These are phyloP conservation scores for Gomphus sp. DNA, from an alignment of 1,284 basidiomycete genomes.

Conservation along the genomic window DNA sequence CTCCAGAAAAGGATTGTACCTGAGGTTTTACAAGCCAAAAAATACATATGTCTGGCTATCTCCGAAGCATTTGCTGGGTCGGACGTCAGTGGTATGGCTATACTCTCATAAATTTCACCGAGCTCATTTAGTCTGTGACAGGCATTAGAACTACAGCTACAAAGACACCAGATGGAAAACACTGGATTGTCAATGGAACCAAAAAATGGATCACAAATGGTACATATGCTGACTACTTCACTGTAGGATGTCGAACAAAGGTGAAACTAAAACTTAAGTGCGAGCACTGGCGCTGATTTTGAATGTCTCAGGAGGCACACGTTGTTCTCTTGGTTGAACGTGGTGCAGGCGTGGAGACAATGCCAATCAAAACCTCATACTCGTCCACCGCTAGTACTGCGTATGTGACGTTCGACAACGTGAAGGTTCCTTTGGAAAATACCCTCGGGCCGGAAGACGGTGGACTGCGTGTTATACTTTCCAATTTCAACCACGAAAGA, in stretches of 20 bases:
- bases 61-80: conserved; percentile 85
- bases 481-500: conserved; percentile 71
- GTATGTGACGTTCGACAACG: conserved; percentile 83
- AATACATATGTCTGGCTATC: conserved; percentile 64
- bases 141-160: conserved; percentile 71
- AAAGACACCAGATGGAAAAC: conserved; percentile 63
- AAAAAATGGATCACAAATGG: conserved; percentile 95
- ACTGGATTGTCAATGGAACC: conserved; percentile 83
- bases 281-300: not conserved
- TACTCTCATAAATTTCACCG: not conserved
- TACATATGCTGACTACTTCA: conserved; percentile 68
- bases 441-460: conserved; percentile 78
- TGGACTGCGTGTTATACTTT: conserved; percentile 74
- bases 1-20: conserved; percentile 73
- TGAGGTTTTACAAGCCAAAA: conserved; percentile 69
- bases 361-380: conserved; percentile 79
- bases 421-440: conserved; percentile 79
- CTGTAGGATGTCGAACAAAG: conserved; percentile 62
- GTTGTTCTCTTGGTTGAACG: conserved; percentile 79
- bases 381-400: conserved; percentile 68
- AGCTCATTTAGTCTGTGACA: conserved; percentile 14
- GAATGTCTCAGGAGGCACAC: conserved; percentile 56
- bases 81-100: conserved; percentile 45
- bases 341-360: conserved; percentile 73
- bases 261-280: conserved; percentile 21